phyloP scores from a whole-genome alignment of 768 basidiomycete species.

The Chalciporus piperatus region DNA sequence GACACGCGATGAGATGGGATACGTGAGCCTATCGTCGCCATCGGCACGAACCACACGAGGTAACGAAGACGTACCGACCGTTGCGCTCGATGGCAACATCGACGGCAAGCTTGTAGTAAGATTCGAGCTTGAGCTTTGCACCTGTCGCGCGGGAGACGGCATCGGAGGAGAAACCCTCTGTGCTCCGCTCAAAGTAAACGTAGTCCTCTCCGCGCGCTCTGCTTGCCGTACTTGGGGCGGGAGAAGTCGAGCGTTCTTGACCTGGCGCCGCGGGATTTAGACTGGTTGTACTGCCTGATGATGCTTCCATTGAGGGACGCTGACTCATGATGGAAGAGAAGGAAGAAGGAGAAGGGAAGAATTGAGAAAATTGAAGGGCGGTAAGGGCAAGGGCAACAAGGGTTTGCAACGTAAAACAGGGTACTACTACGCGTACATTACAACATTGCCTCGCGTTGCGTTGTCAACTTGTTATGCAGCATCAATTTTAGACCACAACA shows the following conservation, averaged over 20 bases:
- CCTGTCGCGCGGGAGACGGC: slow-evolving; percentile 88
- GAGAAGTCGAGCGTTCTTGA: slow-evolving; percentile 30
- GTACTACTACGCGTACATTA: slow-evolving; percentile 4
- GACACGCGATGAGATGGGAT: not conserved
- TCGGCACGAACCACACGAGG: slow-evolving; percentile 1
- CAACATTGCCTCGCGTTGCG: slow-evolving; percentile 1
- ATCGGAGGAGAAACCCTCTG: slow-evolving; percentile 77
- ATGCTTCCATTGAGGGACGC: slow-evolving; percentile 29
- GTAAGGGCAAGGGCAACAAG: slow-evolving; percentile 1
- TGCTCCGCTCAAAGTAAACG: slow-evolving; percentile 93
- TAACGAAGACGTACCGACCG: slow-evolving; percentile 57
- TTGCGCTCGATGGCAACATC: slow-evolving; percentile 96
- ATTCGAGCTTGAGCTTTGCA: slow-evolving; percentile 94
- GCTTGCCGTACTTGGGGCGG: slow-evolving; percentile 30
- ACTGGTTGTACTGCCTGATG: slow-evolving; percentile 16
- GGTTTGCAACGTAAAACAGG: slow-evolving; percentile 27
- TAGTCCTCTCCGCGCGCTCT: slow-evolving; percentile 51
- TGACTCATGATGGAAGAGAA: slow-evolving; percentile 25
- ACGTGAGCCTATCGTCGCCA: slow-evolving; percentile 4
- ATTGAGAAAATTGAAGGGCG: slow-evolving; percentile 8
- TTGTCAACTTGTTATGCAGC: slow-evolving; percentile 8
- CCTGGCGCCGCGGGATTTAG: slow-evolving; percentile 17
- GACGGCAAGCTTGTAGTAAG: slow-evolving; percentile 97
- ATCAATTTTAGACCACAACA: not conserved
- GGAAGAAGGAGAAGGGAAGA: slow-evolving; percentile 2